Percentiles rank a stretch among this genome's conserved stretches.
phyloP scores from a whole-genome alignment of 345 rosid species.

The Euclidium syriacum region DNA sequence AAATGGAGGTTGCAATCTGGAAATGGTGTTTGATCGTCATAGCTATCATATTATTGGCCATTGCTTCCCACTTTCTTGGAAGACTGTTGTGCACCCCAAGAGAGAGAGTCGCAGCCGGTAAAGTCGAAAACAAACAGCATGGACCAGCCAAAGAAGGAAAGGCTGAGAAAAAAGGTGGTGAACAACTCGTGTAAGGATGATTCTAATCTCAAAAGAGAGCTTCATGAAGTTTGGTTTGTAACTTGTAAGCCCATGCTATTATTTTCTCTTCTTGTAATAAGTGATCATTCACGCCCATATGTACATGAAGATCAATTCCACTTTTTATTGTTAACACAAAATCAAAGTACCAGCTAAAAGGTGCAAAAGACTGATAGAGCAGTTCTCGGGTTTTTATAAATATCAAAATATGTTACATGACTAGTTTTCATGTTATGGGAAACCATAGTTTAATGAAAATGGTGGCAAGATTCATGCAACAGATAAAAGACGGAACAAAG shows the following conservation, averaged over 20 bases:
- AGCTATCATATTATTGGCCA: slow-evolving; percentile 15
- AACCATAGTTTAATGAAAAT: no score
- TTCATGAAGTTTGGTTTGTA: background rate
- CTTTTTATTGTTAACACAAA: background rate
- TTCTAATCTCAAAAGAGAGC: background rate
- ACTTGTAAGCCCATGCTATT: slow-evolving; percentile 4
- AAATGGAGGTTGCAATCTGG: slow-evolving; percentile 29
- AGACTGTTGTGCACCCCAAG: slow-evolving; percentile 22
- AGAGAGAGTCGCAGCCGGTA: slow-evolving; percentile 21
- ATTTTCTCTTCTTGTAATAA: background rate
- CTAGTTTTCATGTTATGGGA: no score
- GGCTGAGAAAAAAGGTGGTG: background rate
- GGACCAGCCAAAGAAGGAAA: slow-evolving; percentile 3
- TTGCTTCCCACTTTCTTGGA: slow-evolving; percentile 21
- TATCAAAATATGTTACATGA: no score
- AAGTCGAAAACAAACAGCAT: background rate
- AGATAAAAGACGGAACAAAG: background rate
- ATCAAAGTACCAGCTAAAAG: background rate
- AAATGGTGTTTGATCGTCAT: slow-evolving; percentile 24
- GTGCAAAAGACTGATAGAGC: background rate
- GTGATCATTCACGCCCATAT: slow-evolving; percentile 1
- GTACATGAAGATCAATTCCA: background rate
- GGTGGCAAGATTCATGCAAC: background rate
- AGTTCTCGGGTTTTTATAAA: no score
- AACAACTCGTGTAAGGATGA: slow-evolving; percentile 7